Conservation (phyloP, 148 eudicot genomes). For the Dianthus caryophyllus region DNA sequence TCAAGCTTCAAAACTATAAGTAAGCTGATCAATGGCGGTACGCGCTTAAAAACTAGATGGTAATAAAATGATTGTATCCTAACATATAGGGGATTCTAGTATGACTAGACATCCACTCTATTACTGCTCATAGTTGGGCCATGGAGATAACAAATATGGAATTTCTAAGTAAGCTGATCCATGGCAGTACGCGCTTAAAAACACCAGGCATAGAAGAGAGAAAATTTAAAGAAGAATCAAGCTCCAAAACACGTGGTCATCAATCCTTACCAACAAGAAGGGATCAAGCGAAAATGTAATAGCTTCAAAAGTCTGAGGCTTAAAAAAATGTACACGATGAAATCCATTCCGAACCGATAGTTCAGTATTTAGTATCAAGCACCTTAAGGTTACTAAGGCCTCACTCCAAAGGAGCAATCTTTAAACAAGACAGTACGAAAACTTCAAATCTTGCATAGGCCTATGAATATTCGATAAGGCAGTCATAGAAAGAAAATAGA, state of each 20-base stretch:
- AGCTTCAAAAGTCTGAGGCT: neutral
- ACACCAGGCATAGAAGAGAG: neutral
- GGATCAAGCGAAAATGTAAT: neutral
- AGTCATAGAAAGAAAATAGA: neutral
- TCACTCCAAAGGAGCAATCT: neutral
- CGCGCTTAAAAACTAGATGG: neutral
- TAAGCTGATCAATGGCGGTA: neutral
- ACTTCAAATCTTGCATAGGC: neutral
- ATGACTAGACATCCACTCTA: neutral
- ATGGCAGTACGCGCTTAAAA: neutral
- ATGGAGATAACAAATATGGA: neutral
- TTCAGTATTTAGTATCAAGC: neutral
- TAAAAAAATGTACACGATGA: neutral
- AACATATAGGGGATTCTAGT: neutral
- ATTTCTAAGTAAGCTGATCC: neutral
- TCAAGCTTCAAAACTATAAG: neutral
- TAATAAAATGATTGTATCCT: neutral
- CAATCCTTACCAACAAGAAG: too few relatives aligned
- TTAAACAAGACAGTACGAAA: neutral
- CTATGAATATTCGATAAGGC: neutral
- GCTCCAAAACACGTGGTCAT: too few relatives aligned
- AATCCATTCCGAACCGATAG: neutral
- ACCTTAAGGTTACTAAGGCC: neutral
- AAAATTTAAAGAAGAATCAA: neutral
- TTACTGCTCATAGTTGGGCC: neutral